A percentile compares a stretch with the other conserved stretches of the same genome.
These are phyloP conservation scores for Diaporthe sp. DNA, from an alignment of 2,329 filamentous ascomycete genomes.

Conservation along the genomic window DNA sequence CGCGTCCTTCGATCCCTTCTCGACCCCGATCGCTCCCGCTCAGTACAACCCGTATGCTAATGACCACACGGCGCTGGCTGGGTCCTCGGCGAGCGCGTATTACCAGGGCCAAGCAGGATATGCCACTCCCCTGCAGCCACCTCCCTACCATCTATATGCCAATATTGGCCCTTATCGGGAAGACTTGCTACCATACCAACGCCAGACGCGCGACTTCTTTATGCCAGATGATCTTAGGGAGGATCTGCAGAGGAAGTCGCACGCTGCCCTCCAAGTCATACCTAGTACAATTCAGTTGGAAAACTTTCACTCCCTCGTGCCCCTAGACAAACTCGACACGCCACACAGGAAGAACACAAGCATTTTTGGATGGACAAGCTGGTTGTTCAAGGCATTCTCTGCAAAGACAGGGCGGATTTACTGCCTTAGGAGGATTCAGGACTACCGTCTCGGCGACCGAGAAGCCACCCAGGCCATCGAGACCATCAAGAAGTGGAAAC, in stretches of 20 bases:
- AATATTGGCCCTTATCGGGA: slow-evolving; percentile 87
- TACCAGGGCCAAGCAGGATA: slow-evolving; percentile 72
- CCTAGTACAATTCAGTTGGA: slow-evolving; percentile 83
- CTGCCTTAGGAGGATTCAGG: slow-evolving; percentile 87
- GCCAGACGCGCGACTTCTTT: slow-evolving; percentile 91
- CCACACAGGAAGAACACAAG: slow-evolving; percentile 82
- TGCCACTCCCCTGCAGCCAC: slow-evolving; percentile 70
- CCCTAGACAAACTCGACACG: slow-evolving; percentile 75
- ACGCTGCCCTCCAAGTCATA: slow-evolving; percentile 86
- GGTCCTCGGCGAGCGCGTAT: slow-evolving; percentile 70
- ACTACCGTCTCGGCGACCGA: slow-evolving; percentile 84
- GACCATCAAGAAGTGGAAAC: slow-evolving; percentile 89
- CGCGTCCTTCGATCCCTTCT: slow-evolving; percentile 73
- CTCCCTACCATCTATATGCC: slow-evolving; percentile 94
- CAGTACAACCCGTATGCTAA: slow-evolving; percentile 84
- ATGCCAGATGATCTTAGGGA: slow-evolving; percentile 88
- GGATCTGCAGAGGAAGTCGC: slow-evolving; percentile 89
- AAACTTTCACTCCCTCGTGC: slow-evolving; percentile 92
- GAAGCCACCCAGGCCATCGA: slow-evolving; percentile 81
- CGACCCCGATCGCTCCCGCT: slow-evolving; percentile 65
- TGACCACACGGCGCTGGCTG: slow-evolving; percentile 72
- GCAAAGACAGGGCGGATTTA: slow-evolving; percentile 92
- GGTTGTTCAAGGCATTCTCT: slow-evolving; percentile 95
- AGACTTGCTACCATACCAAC: slow-evolving; percentile 86
- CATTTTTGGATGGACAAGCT: slow-evolving; percentile 89